phyloP scores from a whole-genome alignment of 805 yeast genomes.

The Hyphopichia homilentoma region DNA sequence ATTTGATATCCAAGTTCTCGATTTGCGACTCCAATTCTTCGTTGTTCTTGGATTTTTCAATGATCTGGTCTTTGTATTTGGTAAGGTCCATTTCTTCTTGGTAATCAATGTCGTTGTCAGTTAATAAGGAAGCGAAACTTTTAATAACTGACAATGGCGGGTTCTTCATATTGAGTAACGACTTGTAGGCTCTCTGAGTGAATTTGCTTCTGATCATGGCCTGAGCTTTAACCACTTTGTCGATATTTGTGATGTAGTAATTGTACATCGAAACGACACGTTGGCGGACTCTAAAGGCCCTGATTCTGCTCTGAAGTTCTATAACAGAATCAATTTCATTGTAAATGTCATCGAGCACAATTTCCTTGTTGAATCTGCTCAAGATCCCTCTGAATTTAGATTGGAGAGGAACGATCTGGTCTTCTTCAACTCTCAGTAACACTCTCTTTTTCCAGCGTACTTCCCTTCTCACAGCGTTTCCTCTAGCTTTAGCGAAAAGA shows the following conservation, averaged over 20 bases:
- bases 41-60: slow-evolving; percentile 64
- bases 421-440: slow-evolving; percentile 11
- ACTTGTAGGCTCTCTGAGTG: slow-evolving; percentile 69
- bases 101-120: slow-evolving; percentile 69
- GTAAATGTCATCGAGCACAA: slow-evolving; percentile 51
- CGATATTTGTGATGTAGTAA: slow-evolving; percentile 54
- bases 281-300: slow-evolving; percentile 46
- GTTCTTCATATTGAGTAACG: slow-evolving; percentile 62
- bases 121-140: slow-evolving; percentile 70
- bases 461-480: slow-evolving; percentile 32
- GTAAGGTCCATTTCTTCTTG: slow-evolving; percentile 72
- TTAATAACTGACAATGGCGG: slow-evolving; percentile 78
- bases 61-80: slow-evolving; percentile 61
- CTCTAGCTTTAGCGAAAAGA: slow-evolving; percentile 44
- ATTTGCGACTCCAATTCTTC: slow-evolving; percentile 71
- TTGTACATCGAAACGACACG: slow-evolving; percentile 25
- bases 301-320: slow-evolving; percentile 50
- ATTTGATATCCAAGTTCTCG: slow-evolving; percentile 72
- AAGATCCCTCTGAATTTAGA: slow-evolving; percentile 61
- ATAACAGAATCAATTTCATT: slow-evolving; percentile 36
- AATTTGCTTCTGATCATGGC: slow-evolving; percentile 64
- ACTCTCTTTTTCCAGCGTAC: slow-evolving; percentile 14
- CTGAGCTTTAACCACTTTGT: slow-evolving; percentile 69
- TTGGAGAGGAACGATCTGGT: slow-evolving; percentile 45
- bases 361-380: slow-evolving; percentile 52